Conservation (phyloP, 305 asterid species). For the Ilex paraguariensis region DNA sequence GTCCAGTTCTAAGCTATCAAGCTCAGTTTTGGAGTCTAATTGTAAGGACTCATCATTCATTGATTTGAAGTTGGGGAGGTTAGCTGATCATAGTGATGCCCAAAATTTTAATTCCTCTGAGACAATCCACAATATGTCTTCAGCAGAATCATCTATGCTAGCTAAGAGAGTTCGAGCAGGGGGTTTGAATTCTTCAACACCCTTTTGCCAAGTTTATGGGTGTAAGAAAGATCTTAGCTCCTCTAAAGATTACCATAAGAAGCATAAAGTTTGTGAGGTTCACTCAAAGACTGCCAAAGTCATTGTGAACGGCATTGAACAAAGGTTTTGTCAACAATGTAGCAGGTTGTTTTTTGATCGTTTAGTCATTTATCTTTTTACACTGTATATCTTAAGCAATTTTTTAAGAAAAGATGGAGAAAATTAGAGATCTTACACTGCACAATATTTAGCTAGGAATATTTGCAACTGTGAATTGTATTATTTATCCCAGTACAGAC, state of each 20-base stretch:
- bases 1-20: constrained; percentile 28
- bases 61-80: constrained; percentile 37
- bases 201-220: constrained; percentile 45
- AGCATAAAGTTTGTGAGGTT: constrained; percentile 50
- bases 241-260: constrained; percentile 43
- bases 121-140: constrained; percentile 11
- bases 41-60: constrained; percentile 17
- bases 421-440: too few species aligned
- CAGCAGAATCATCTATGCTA: constrained; percentile 13
- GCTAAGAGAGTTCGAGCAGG: constrained; percentile 30
- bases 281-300: constrained; percentile 49
- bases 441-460: too few species aligned
- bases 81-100: constrained; percentile 26
- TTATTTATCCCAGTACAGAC: too few species aligned
- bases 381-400: too few species aligned
- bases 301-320: constrained; percentile 41
- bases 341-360: constrained; percentile 33
- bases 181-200: constrained; percentile 19
- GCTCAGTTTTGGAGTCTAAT: constrained; percentile 23
- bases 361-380: too few species aligned
- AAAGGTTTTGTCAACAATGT: constrained; percentile 54
- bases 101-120: constrained; percentile 7
- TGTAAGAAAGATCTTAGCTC: constrained; percentile 41
- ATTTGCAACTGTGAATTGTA: too few species aligned
- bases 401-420: too few species aligned